Evolutionary conservation across 257 asterid genomes (phyloP).

Genomic region (Vinca minor): DNA sequence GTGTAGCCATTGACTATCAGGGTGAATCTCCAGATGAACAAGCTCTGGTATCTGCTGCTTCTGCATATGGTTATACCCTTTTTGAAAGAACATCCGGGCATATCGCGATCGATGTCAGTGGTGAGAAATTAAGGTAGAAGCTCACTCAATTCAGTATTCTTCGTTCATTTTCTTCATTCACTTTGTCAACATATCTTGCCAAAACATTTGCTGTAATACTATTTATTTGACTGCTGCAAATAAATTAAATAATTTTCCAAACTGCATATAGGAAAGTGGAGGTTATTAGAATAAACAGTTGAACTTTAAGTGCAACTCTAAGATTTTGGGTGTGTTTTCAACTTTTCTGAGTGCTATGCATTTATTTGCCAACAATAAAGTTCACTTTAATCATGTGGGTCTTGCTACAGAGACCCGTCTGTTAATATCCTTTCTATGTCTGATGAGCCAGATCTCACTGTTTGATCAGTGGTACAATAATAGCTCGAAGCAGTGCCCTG

Average conservation of each 20-base stretch:
- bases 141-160: slow-evolving; percentile 14
- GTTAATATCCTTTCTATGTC: neutral
- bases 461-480: neutral
- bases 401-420: neutral
- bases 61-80: slow-evolving; percentile 89
- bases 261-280: neutral
- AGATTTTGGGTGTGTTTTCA: neutral
- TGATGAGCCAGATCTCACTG: neutral
- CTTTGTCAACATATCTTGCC: neutral
- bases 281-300: neutral
- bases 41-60: slow-evolving; percentile 90
- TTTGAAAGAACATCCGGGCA: slow-evolving; percentile 96
- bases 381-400: too few species aligned
- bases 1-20: slow-evolving; percentile 61
- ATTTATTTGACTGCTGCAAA: neutral
- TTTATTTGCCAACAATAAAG: too few species aligned
- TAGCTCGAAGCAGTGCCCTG: neutral
- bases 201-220: neutral
- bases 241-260: neutral
- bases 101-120: slow-evolving; percentile 81
- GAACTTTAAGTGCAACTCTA: neutral
- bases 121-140: slow-evolving; percentile 84
- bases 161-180: neutral
- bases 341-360: neutral
- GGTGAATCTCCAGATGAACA: slow-evolving; percentile 99